Conservation (phyloP, 78 protist species). For the Guillardia theta region DNA sequence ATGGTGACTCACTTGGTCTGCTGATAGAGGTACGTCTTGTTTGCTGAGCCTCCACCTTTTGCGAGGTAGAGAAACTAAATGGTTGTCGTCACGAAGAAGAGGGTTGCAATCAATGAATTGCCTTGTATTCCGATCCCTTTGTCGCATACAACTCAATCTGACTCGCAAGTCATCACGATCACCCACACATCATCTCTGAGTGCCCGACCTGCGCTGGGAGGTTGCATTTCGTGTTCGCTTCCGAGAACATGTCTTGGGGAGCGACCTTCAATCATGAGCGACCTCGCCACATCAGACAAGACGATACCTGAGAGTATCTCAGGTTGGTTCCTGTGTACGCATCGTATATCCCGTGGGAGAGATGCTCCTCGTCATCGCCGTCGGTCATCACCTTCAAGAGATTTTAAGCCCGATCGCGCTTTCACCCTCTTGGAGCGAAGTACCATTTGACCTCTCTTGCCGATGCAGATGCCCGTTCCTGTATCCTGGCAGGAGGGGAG, state of each 20-base stretch:
- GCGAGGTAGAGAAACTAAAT: constrained; percentile 74
- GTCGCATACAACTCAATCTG: constrained; percentile 70
- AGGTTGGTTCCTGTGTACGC: constrained; percentile 78
- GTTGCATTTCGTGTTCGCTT: constrained; percentile 81
- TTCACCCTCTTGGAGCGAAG: constrained; percentile 60
- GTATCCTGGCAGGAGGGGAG: constrained; percentile 77
- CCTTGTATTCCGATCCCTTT: constrained; percentile 68
- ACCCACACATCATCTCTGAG: too few relatives aligned
- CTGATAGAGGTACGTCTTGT: constrained; percentile 85
- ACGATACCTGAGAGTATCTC: constrained; percentile 79
- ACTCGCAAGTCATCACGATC: too few relatives aligned
- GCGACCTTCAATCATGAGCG: constrained; percentile 60
- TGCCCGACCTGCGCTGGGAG: constrained; percentile 88
- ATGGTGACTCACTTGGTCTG: constrained; percentile 55
- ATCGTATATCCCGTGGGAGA: constrained; percentile 76
- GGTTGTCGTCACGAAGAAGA: too few relatives aligned
- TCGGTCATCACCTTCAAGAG: constrained; percentile 71
- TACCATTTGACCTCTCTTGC: neutral
- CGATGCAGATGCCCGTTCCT: constrained; percentile 67
- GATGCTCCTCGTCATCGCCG: constrained; percentile 73
- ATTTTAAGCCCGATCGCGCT: too few relatives aligned
- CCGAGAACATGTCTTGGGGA: constrained; percentile 78
- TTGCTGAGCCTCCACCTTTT: constrained; percentile 61
- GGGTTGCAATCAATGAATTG: too few relatives aligned
- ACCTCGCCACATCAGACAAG: neutral